A percentile compares a stretch with the other conserved stretches of the same genome.
These are phyloP conservation scores for Chaetomium sp. DNA, from an alignment of 2,329 filamentous ascomycete genomes.

Conservation along the genomic window DNA sequence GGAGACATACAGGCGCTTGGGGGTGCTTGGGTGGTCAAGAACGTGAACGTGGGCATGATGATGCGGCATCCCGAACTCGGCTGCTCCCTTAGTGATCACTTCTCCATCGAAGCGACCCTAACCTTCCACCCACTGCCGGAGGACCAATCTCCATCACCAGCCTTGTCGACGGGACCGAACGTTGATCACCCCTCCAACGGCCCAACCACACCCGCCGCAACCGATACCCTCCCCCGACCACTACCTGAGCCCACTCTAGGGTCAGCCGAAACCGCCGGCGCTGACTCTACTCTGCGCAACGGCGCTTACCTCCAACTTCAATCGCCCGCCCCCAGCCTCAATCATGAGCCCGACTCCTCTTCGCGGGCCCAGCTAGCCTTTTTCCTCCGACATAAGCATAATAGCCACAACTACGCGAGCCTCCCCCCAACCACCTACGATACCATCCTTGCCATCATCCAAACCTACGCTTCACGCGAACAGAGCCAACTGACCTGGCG, in stretches of 20 bases:
- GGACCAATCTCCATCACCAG: conserved; percentile 3
- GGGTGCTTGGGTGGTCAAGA: conserved; percentile 61
- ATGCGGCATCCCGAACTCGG: conserved; percentile 71
- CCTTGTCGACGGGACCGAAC: conserved; percentile 8
- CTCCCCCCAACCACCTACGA: conserved; percentile 38
- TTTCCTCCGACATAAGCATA: conserved; percentile 20
- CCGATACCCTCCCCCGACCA: not conserved
- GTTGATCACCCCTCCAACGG: conserved; percentile 10
- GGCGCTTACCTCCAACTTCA: conserved; percentile 37
- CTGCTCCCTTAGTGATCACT: conserved; percentile 91
- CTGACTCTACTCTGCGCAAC: conserved; percentile 26
- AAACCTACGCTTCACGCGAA: conserved; percentile 65
- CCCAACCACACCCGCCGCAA: conserved; percentile 1
- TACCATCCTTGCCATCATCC: conserved; percentile 65
- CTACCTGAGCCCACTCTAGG: not conserved
- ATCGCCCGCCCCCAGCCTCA: conserved; percentile 30
- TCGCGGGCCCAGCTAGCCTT: conserved; percentile 19
- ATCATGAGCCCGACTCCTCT: conserved; percentile 6
- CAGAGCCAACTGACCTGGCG: conserved; percentile 64
- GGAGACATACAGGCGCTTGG: conserved; percentile 31
- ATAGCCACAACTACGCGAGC: not conserved
- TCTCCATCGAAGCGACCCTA: conserved; percentile 79
- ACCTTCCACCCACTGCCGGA: conserved; percentile 36
- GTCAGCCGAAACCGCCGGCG: conserved; percentile 16
- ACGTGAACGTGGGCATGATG: conserved; percentile 70